phyloP scores from a whole-genome alignment of 257 asterid species.

The Petunia axillaris region DNA sequence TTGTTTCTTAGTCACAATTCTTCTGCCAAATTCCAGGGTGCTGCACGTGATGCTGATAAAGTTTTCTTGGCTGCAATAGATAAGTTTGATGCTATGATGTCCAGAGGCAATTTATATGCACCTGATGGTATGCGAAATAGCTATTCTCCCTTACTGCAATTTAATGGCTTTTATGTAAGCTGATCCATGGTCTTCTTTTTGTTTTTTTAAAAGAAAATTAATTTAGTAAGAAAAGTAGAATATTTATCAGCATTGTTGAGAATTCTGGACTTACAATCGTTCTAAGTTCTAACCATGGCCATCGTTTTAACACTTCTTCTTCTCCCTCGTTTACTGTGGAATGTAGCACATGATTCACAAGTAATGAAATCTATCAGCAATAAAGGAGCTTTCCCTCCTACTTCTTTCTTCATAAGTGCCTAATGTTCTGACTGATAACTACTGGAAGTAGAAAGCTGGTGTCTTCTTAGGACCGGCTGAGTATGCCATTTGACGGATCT shows the following conservation, averaged over 20 bases:
- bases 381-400: neutral
- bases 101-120: conserved; percentile 73
- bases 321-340: neutral
- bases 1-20: conserved; percentile 16
- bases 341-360: neutral
- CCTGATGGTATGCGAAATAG: conserved; percentile 65
- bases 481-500: neutral
- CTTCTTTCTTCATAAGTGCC: neutral
- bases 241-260: neutral
- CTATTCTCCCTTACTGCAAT: conserved; percentile 14
- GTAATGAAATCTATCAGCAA: neutral
- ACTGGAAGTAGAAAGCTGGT: neutral
- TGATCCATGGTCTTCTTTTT: neutral
- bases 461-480: neutral
- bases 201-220: neutral
- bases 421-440: neutral
- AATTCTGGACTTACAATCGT: neutral
- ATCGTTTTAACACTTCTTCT: neutral
- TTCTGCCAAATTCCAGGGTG: conserved; percentile 52
- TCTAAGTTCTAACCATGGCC: neutral
- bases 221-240: neutral
- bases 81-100: conserved; percentile 91
- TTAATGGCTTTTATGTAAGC: conserved; percentile 26
- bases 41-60: conserved; percentile 85
- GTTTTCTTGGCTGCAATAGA: conserved; percentile 93